A percentile compares a stretch with the other conserved stretches of the same genome.
Conservation (phyloP, 305 asterid genomes). For the Solanum aculeatissimum region DNA sequence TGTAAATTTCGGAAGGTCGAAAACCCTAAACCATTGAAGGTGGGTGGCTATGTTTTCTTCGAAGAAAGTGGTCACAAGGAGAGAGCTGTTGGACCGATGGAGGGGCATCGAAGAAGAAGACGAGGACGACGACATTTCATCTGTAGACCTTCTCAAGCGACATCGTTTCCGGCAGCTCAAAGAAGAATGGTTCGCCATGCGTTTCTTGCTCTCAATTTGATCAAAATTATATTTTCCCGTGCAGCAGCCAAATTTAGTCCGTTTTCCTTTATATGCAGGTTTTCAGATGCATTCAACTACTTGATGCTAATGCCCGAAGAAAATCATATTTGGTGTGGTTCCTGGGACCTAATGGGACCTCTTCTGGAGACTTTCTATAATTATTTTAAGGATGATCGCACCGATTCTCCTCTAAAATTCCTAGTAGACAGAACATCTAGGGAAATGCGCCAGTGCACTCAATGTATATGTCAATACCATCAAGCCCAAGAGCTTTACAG, state of each 20-base stretch:
- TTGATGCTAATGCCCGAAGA: conserved; percentile 53
- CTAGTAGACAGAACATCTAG: conserved; percentile 59
- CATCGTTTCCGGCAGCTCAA: conserved; percentile 75
- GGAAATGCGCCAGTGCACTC: conserved; percentile 73
- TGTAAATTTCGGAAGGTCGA: neutral
- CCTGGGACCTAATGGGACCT: conserved; percentile 93
- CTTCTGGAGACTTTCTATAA: conserved; percentile 85
- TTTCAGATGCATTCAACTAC: conserved; percentile 82
- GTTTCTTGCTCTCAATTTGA: neutral
- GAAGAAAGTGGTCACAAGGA: conserved; percentile 37
- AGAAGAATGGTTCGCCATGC: conserved; percentile 56
- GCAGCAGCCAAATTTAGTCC: neutral
- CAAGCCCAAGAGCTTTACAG: conserved; percentile 77
- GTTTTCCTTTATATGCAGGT: conserved; percentile 36
- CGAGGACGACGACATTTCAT: conserved; percentile 32
- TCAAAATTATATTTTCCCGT: neutral
- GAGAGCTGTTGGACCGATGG: conserved; percentile 81
- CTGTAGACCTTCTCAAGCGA: conserved; percentile 31
- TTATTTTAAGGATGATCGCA: conserved; percentile 54
- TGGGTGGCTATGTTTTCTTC: neutral
- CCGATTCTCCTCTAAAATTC: conserved; percentile 76
- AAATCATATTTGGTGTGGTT: conserved; percentile 82
- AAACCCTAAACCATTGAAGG: neutral
- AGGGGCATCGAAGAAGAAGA: conserved; percentile 72
- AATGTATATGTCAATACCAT: conserved; percentile 89